A percentile compares a stretch with the other conserved stretches of the same genome.
Conservation (phyloP, 2,329 filamentous ascomycete species). For the Ustulina deusta region DNA sequence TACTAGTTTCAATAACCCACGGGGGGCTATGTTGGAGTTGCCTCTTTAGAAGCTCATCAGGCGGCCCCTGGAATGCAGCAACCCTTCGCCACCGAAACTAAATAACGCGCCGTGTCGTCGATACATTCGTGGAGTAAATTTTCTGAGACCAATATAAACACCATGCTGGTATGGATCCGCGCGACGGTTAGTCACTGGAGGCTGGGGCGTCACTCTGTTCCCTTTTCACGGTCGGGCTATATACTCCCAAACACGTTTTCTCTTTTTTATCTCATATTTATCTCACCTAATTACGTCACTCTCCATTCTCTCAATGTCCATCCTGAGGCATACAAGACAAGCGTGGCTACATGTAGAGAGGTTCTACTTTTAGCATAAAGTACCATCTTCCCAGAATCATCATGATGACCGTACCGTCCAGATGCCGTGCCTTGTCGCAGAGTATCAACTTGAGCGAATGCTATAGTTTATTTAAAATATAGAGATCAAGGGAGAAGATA, state of each 20-base stretch:
- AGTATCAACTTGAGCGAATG: background rate
- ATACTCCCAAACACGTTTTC: background rate
- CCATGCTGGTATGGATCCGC: slow-evolving; percentile 17
- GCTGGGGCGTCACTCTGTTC: background rate
- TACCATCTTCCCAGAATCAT: background rate
- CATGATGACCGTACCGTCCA: background rate
- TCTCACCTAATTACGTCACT: background rate
- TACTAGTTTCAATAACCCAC: slow-evolving; percentile 2
- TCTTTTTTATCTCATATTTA: background rate
- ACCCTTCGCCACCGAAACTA: slow-evolving; percentile 13
- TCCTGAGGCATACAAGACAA: background rate
- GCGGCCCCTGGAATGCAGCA: slow-evolving; percentile 33
- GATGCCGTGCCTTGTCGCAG: background rate
- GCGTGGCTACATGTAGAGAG: background rate
- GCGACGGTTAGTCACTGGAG: background rate
- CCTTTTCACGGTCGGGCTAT: background rate
- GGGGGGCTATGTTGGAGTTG: background rate
- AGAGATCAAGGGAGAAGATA: background rate
- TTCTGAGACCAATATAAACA: slow-evolving; percentile 24
- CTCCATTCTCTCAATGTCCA: background rate
- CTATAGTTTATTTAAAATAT: background rate
- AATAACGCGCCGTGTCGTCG: background rate
- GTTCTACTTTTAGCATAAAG: background rate
- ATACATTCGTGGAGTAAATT: background rate
- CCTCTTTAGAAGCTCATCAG: slow-evolving; percentile 19